phyloP scores from a whole-genome alignment of 2,329 filamentous ascomycete genomes.

The Arthrocladium fulminans region DNA sequence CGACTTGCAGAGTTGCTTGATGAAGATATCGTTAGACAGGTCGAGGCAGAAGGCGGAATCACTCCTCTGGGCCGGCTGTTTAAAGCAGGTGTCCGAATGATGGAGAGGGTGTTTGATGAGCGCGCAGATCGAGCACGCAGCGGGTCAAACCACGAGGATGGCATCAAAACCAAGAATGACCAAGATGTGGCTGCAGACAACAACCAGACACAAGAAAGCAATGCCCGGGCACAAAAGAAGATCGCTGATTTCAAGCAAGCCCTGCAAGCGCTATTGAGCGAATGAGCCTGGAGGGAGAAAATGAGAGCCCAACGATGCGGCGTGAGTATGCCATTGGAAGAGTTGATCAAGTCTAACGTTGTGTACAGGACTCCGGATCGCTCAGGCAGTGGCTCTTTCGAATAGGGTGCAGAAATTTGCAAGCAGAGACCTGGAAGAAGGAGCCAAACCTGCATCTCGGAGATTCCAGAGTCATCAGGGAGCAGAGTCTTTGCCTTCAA shows the following conservation, averaged over 20 bases:
- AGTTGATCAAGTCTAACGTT: background rate
- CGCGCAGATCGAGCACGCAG: background rate
- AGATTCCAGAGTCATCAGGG: too few relatives aligned
- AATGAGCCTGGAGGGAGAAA: background rate
- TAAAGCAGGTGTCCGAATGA: slow-evolving; percentile 8
- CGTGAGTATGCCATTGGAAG: too few relatives aligned
- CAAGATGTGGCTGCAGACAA: background rate
- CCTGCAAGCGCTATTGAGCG: background rate
- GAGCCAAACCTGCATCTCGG: too few relatives aligned
- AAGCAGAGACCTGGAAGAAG: too few relatives aligned
- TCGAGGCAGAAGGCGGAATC: slow-evolving; percentile 11
- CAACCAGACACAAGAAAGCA: background rate
- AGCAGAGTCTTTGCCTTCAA: too few relatives aligned
- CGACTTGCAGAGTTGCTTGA: slow-evolving; percentile 10
- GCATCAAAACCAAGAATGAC: background rate
- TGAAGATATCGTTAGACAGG: slow-evolving; percentile 10
- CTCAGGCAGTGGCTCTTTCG: too few relatives aligned
- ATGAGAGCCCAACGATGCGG: background rate
- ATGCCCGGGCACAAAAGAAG: background rate
- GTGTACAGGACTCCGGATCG: too few relatives aligned
- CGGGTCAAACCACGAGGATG: background rate
- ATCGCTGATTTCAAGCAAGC: background rate
- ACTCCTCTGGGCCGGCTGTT: slow-evolving; percentile 11
- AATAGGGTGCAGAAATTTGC: too few relatives aligned
- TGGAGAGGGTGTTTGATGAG: slow-evolving; percentile 7